Base-by-base conservation (phyloP, 805 yeast species). In the Yarrowia sp. region DNA sequence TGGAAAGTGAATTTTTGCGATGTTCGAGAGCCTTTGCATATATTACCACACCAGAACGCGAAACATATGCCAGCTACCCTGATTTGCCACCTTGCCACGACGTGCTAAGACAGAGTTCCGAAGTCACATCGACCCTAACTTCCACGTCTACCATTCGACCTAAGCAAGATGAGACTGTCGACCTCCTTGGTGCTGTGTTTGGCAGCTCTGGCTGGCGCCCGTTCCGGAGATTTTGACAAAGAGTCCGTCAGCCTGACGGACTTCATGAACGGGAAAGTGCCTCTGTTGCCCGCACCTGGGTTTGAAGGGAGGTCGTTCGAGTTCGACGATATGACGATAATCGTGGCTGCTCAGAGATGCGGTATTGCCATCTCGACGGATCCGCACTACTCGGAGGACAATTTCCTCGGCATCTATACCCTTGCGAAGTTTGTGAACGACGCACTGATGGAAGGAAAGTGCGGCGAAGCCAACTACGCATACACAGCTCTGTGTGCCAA, bases 391-490 rank as follows among this genome's bases (percentile, higher is more conserved):
- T 44, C 51, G 35, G 9, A 44, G 6, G 35, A 44, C 19, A 44
- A 44, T 18, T 25, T 16, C 6, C 22, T 42, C 4, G 49, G 49
- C 5, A 9, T 42, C 4, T 21, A 19, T 10, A 42, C 49, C 6
- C 22, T 42, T 32, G 32, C 49, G 10, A 22, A 25, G 10, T 29
- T 44, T 44, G 35, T 44, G 6, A 29, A 32, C 4, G 16, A 27
- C n/a, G 51, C 51, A 3, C 24, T 44, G 24, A 6, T 27, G 6
- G 22, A 21, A 5, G 35, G 35, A 4, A 18, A 27, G 35, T 44
- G 51, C 13, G 51, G 51, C 16, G 51, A 44, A 7, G 51, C 51
- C 19, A 44, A 44, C 51, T 44, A 44, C 14, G 51, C 51, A 13
- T 44, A 44, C 24, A 44, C 35, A 8, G 51, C 51, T 4, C 14